phyloP scores from a whole-genome alignment of 1,284 basidiomycete genomes.

The Xanthoconium separans region DNA sequence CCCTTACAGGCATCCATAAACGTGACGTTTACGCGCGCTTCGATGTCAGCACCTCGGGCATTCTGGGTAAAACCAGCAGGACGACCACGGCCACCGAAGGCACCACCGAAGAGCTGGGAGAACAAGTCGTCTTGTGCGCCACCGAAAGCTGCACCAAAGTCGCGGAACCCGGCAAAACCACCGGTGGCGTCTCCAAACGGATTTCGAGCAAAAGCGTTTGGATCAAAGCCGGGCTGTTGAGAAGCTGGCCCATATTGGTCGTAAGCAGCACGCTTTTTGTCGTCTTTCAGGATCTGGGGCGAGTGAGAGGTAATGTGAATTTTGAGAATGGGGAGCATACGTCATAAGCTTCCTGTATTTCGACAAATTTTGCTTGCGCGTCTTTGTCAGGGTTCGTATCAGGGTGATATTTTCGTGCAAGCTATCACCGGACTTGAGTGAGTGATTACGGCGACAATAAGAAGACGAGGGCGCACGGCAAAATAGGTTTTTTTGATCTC shows the following conservation, averaged over 20 bases:
- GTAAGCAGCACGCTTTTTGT: constrained; percentile 90
- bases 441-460: background rate
- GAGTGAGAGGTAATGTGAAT: constrained; percentile 17
- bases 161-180: constrained; percentile 69
- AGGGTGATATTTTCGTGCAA: constrained; percentile 97
- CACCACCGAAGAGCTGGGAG: constrained; percentile 80
- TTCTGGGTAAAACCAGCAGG: constrained; percentile 49
- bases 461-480: constrained; percentile 53
- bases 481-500: constrained; percentile 99
- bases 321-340: constrained; percentile 47
- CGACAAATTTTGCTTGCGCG: constrained; percentile 92
- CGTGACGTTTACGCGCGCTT: constrained; percentile 72
- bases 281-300: constrained; percentile 84
- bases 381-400: constrained; percentile 94
- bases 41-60: constrained; percentile 81
- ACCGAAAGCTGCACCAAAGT: constrained; percentile 70
- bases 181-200: constrained; percentile 48
- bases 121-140: constrained; percentile 71
- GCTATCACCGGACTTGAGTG: constrained; percentile 45
- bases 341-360: constrained; percentile 98
- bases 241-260: constrained; percentile 96
- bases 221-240: constrained; percentile 91
- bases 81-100: constrained; percentile 54
- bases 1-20: constrained; percentile 97
- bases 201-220: constrained; percentile 65